A percentile compares a stretch with the other conserved stretches of the same genome.
These are phyloP conservation scores for Mortierella alpina DNA, from an alignment of 192 early-diverging fungal species.

Conservation along the genomic window DNA sequence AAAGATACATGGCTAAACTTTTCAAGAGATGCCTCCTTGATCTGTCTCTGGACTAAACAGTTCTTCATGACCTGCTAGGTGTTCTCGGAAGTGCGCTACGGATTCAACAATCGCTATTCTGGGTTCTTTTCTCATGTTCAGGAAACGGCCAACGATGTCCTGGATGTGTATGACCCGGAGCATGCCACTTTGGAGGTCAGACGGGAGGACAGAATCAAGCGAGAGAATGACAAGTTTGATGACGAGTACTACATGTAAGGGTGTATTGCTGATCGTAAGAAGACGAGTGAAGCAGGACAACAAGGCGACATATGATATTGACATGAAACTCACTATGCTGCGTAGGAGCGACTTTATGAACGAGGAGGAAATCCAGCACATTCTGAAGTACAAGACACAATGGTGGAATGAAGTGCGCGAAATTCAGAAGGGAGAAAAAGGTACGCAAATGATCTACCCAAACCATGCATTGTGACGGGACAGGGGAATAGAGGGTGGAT, in stretches of 20 bases:
- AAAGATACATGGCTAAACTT: neutral
- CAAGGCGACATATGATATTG: neutral
- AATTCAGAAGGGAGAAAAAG: slow-evolving; percentile 67
- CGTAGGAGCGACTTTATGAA: slow-evolving; percentile 81
- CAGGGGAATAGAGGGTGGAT: neutral
- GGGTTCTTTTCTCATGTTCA: slow-evolving; percentile 80
- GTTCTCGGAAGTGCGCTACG: slow-evolving; percentile 71
- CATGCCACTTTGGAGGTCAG: slow-evolving; percentile 62
- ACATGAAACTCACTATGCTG: neutral
- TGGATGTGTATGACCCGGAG: slow-evolving; percentile 71
- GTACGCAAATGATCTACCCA: slow-evolving; percentile 9
- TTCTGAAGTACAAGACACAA: slow-evolving; percentile 80
- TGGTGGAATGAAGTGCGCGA: slow-evolving; percentile 72
- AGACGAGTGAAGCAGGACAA: neutral
- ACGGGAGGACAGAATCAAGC: slow-evolving; percentile 67
- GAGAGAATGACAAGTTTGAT: slow-evolving; percentile 91
- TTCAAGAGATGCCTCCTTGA: neutral
- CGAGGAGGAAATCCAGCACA: slow-evolving; percentile 84
- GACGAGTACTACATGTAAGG: slow-evolving; percentile 90
- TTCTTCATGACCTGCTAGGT: slow-evolving; percentile 12
- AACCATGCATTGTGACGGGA: too few species aligned
- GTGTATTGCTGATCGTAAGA: neutral
- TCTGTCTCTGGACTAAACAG: neutral
- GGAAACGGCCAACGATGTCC: slow-evolving; percentile 78
- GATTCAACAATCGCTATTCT: slow-evolving; percentile 90